Evolutionary conservation across 2,329 filamentous ascomycete species (phyloP).

Genomic region (Furcasterigmium furcatum): DNA sequence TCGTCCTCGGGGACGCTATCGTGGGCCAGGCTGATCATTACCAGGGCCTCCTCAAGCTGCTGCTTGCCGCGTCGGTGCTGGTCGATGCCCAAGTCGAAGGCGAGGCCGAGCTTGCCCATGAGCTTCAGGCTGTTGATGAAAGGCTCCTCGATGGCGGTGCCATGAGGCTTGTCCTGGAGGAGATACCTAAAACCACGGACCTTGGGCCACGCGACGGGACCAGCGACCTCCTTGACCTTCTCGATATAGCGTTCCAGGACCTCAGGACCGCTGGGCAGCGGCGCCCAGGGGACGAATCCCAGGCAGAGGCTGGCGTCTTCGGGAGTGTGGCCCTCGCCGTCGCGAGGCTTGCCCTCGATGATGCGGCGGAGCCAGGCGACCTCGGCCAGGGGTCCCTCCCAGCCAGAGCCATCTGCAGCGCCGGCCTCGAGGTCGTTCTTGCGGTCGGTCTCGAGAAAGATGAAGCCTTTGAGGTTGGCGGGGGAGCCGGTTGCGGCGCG

Average conservation of each 20-base stretch:
- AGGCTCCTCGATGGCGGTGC: slow-evolving; percentile 58
- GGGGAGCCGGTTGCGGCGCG: slow-evolving; percentile 36
- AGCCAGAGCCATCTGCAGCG: slow-evolving; percentile 49
- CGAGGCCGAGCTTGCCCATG: slow-evolving; percentile 59
- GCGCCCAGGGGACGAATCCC: slow-evolving; percentile 83
- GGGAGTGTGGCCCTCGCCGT: slow-evolving; percentile 55
- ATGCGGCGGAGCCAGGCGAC: slow-evolving; percentile 67
- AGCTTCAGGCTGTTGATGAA: slow-evolving; percentile 67
- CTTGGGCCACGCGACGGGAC: slow-evolving; percentile 57
- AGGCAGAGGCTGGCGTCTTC: slow-evolving; percentile 54
- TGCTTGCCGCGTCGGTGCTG: slow-evolving; percentile 70
- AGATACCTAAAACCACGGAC: slow-evolving; percentile 81
- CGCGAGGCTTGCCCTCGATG: slow-evolving; percentile 52
- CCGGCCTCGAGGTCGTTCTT: slow-evolving; percentile 53
- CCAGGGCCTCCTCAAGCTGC: slow-evolving; percentile 68
- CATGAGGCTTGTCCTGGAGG: slow-evolving; percentile 70
- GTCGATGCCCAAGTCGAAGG: slow-evolving; percentile 85
- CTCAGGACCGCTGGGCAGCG: slow-evolving; percentile 61
- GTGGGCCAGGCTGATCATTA: slow-evolving; percentile 67
- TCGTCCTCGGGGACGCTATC: slow-evolving; percentile 55
- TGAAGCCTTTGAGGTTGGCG: slow-evolving; percentile 60
- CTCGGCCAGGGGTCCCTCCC: slow-evolving; percentile 68
- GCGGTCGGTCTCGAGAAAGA: slow-evolving; percentile 83
- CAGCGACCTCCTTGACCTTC: slow-evolving; percentile 57
- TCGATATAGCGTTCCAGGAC: slow-evolving; percentile 64